phyloP scores from a whole-genome alignment of 306 rosid genomes.

The Arachis hypogaea region DNA sequence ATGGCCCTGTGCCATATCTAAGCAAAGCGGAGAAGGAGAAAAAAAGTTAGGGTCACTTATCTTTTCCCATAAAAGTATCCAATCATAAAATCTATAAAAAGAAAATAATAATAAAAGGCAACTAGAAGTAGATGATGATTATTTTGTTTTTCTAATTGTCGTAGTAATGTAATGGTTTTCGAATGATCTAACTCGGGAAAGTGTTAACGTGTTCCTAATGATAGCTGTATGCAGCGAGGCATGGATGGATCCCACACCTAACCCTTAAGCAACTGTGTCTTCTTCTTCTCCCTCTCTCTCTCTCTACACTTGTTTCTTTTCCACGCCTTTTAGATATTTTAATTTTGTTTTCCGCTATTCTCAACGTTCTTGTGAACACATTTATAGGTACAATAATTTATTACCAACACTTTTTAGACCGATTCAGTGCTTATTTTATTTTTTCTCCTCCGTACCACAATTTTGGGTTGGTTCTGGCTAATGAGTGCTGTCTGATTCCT shows the following conservation, averaged over 20 bases:
- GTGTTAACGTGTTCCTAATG: too few relatives aligned
- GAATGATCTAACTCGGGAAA: too few relatives aligned
- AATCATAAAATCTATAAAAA: conserved; percentile 14
- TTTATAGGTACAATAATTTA: conserved; percentile 4
- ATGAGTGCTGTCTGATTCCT: not conserved
- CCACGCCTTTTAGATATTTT: not conserved
- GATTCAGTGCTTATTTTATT: not conserved
- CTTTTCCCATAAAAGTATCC: conserved; percentile 27
- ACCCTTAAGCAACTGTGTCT: not conserved
- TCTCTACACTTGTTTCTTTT: conserved; percentile 23
- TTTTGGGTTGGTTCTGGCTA: not conserved
- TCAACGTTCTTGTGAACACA: not conserved
- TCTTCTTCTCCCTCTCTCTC: not conserved
- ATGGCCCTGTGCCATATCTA: not conserved
- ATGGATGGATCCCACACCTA: not conserved
- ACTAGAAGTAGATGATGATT: not conserved
- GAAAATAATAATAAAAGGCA: not conserved
- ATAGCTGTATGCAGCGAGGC: conserved; percentile 41
- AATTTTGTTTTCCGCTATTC: not conserved
- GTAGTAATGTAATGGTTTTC: not conserved
- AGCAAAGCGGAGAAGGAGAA: not conserved
- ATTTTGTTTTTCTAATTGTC: too few relatives aligned
- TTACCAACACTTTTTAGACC: not conserved
- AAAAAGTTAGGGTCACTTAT: not conserved
- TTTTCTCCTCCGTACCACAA: not conserved